phyloP scores from a whole-genome alignment of 345 rosid genomes.

The Leavenworthia alabamica region DNA sequence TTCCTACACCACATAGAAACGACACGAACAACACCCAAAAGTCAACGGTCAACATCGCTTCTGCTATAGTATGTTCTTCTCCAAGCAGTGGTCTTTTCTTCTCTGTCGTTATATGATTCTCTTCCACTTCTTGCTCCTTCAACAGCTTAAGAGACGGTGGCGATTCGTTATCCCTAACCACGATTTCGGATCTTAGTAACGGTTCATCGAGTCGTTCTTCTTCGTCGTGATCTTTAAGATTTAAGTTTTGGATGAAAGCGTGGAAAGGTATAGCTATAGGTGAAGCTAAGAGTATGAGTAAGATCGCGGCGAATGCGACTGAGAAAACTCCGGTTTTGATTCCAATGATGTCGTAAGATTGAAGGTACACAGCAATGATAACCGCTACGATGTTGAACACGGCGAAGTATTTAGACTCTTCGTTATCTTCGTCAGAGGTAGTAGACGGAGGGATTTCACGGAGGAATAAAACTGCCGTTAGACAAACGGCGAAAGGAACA shows the following conservation, averaged over 20 bases:
- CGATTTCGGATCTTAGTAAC: slow-evolving; percentile 33
- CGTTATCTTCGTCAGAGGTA: slow-evolving; percentile 42
- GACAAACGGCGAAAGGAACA: slow-evolving; percentile 71
- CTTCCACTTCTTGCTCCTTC: slow-evolving; percentile 6
- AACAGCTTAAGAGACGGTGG: background rate
- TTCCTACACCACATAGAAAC: slow-evolving; percentile 83
- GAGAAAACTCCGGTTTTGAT: slow-evolving; percentile 37
- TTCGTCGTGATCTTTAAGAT: slow-evolving; percentile 23
- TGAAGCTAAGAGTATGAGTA: slow-evolving; percentile 53
- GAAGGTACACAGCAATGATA: slow-evolving; percentile 63
- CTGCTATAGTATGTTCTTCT: slow-evolving; percentile 76
- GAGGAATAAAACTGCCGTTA: slow-evolving; percentile 73
- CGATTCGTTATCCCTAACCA: background rate
- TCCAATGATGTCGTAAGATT: slow-evolving; percentile 54
- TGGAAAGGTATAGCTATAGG: slow-evolving; percentile 58
- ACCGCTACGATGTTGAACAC: slow-evolving; percentile 60
- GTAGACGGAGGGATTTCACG: slow-evolving; percentile 58
- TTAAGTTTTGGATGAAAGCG: slow-evolving; percentile 35
- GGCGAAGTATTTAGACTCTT: slow-evolving; percentile 60
- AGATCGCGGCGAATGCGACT: slow-evolving; percentile 36
- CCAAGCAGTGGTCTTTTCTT: slow-evolving; percentile 54
- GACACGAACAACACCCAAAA: slow-evolving; percentile 83
- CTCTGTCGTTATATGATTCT: too few species aligned
- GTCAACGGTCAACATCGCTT: slow-evolving; percentile 59
- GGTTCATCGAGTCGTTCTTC: slow-evolving; percentile 46